A percentile compares a stretch with the other conserved stretches of the same genome.
phyloP scores from a whole-genome alignment of 345 rosid genomes.

The Toxicodendron radicans region DNA sequence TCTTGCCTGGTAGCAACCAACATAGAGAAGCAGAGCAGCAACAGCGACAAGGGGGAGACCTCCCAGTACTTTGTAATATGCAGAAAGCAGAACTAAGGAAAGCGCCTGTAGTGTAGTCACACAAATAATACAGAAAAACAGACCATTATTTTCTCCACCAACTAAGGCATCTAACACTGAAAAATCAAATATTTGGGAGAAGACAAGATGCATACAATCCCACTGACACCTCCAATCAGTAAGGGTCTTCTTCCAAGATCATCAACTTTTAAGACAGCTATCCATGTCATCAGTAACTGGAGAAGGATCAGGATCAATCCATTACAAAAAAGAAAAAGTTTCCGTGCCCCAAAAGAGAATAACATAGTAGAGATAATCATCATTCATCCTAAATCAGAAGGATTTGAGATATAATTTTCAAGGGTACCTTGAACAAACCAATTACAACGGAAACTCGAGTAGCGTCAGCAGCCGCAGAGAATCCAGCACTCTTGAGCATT shows the following conservation, averaged over 20 bases:
- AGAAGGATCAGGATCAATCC: conserved; percentile 5
- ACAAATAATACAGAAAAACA: conserved; percentile 17
- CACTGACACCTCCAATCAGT: conserved; percentile 88
- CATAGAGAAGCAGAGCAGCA: conserved; percentile 82
- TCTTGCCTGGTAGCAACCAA: conserved; percentile 92
- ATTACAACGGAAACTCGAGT: conserved; percentile 86
- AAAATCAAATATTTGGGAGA: conserved; percentile 1
- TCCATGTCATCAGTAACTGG: conserved; percentile 85
- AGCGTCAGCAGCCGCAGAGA: conserved; percentile 97
- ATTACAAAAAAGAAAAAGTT: conserved; percentile 1
- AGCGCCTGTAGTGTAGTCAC: conserved; percentile 53
- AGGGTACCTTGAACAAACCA: conserved; percentile 79
- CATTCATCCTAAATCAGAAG: not conserved
- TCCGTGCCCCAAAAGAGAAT: conserved; percentile 5
- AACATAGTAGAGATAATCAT: not conserved
- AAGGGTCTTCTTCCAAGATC: conserved; percentile 93
- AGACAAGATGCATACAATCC: conserved; percentile 55
- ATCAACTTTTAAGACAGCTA: conserved; percentile 84
- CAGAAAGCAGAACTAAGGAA: conserved; percentile 79
- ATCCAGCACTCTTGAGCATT: conserved; percentile 77
- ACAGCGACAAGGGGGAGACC: conserved; percentile 70
- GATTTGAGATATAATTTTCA: not conserved
- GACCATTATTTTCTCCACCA: not conserved
- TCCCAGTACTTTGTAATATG: conserved; percentile 79
- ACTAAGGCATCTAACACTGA: not conserved